Base-by-base conservation (phyloP, 2,329 filamentous ascomycete genomes). In the Stagonosporopsis vannaccii region DNA sequence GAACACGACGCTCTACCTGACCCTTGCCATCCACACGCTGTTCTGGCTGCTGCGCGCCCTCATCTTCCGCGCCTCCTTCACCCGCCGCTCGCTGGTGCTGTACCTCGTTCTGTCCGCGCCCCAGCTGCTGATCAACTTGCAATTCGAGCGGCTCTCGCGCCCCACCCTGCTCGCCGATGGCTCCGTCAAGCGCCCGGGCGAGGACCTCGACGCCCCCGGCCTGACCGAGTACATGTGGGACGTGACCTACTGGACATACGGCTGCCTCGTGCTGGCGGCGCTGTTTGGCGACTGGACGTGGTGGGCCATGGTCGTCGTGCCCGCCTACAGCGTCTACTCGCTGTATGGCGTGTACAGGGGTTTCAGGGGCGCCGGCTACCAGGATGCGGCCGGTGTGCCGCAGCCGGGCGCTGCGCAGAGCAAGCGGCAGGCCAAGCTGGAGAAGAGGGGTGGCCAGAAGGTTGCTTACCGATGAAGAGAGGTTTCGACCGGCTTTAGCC, bases 181-280 rank as follows among this genome's bases (percentile, higher is more conserved):
- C 56, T 82, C 88, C n/a, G 81, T 98, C 59, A 87, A 86, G 73
- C 86, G 84, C 28, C 82, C 91, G 0, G 94, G 95, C 39, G 93
- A 98, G 74, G 95, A 99, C 75, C 85, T 99, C 47, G 87, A 90
- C 49, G 91, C 92, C 9, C 85, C 89, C 30, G 95, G 95, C 4
- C 79, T 99, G 80, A 98, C 94, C 11, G 95, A 97, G 79, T 98
- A 96, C 81, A 91, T 98, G 90, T 99, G 96, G 84, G 95, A 99
- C 78, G 86, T 97, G 45, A 81, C 97, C 49, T 98, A 97, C 85
- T 92, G 96, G 80, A 97, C 92, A 0, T 97, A 93, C 88, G 87
- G 86, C 11, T 90, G 88, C 50, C 80, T 91, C 36, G 77, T 88
- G 8, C 76, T 89, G n/a, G 92, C 89, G 13, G 84, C 89, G 15